These are phyloP conservation scores for Citrus trifoliata DNA, from an alignment of 345 rosid genomes.

Conservation along the genomic window DNA sequence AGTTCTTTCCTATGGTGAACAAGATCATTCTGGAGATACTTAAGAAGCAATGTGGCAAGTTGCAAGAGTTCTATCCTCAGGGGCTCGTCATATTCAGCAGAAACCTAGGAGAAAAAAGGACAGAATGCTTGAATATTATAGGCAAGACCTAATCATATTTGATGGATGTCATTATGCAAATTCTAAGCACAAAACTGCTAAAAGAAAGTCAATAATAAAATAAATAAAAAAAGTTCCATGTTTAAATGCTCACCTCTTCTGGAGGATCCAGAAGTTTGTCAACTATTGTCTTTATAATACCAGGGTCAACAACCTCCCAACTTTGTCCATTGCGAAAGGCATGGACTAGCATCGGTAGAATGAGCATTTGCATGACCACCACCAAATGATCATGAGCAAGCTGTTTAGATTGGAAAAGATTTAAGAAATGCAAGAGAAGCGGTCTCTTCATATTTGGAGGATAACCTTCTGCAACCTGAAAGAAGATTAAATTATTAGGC, in stretches of 20 bases:
- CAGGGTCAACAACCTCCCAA: slow-evolving; percentile 94
- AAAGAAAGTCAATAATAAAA: neutral
- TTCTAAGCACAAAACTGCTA: neutral
- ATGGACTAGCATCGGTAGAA: slow-evolving; percentile 98
- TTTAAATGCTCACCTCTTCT: slow-evolving; percentile 66
- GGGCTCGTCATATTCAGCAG: slow-evolving; percentile 97
- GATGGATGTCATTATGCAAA: neutral
- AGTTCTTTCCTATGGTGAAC: slow-evolving; percentile 98
- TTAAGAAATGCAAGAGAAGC: slow-evolving; percentile 83
- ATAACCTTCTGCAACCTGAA: slow-evolving; percentile 95
- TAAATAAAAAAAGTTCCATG: neutral
- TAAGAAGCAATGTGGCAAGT: slow-evolving; percentile 94
- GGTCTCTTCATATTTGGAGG: slow-evolving; percentile 75
- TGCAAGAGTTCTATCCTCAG: slow-evolving; percentile 97
- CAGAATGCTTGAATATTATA: slow-evolving; percentile 14
- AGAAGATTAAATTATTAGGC: slow-evolving; percentile 11
- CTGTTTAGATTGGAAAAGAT: slow-evolving; percentile 90
- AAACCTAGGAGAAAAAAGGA: slow-evolving; percentile 49
- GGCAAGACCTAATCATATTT: slow-evolving; percentile 6
- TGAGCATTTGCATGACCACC: slow-evolving; percentile 97
- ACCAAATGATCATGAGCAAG: slow-evolving; percentile 94
- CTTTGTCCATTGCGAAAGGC: slow-evolving; percentile 85
- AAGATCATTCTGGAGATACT: slow-evolving; percentile 91
- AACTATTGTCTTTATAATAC: slow-evolving; percentile 83
- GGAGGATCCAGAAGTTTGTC: slow-evolving; percentile 99